Percentiles rank a stretch among this genome's conserved stretches.
These are phyloP conservation scores for Fusarium chuoi DNA, from an alignment of 2,329 filamentous ascomycete species.

Conservation along the genomic window DNA sequence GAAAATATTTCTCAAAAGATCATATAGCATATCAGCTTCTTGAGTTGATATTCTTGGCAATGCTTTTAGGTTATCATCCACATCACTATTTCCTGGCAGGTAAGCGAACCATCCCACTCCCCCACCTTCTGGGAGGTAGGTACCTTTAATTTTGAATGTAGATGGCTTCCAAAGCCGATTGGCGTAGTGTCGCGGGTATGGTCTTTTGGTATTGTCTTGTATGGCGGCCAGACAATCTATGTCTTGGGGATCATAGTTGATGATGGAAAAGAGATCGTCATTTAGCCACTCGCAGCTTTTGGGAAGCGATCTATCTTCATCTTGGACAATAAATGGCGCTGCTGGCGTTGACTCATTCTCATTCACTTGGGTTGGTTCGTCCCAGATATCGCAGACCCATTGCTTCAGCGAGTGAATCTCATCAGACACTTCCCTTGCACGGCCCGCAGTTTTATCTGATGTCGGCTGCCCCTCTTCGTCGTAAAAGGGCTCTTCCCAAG, in stretches of 20 bases:
- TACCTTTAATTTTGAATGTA: not conserved
- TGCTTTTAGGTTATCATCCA: rapidly evolving
- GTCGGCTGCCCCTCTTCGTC: not conserved
- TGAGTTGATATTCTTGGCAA: not conserved
- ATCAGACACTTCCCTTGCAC: not conserved
- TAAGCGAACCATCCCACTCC: not conserved
- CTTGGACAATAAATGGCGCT: not conserved
- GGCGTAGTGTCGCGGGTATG: rapidly evolving
- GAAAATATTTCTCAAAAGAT: not conserved
- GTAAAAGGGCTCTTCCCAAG: not conserved
- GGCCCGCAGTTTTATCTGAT: not conserved
- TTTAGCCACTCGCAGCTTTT: not conserved
- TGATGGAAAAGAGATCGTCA: not conserved
- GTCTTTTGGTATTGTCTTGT: not conserved
- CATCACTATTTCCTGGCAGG: not conserved
- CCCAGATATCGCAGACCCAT: not conserved
- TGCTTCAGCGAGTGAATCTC: not conserved
- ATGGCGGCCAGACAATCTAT: not conserved
- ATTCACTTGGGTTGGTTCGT: not conserved
- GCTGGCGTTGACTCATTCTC: not conserved
- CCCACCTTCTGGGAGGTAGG: not conserved
- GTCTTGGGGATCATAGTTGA: not conserved
- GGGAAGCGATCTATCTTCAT: not conserved
- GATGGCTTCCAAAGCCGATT: not conserved
- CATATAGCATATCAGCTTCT: not conserved